A percentile compares a stretch with the other conserved stretches of the same genome.
Conservation (phyloP, 225 moss, liverwort and hornwort genomes). For the Antitrichia curtipendula region DNA sequence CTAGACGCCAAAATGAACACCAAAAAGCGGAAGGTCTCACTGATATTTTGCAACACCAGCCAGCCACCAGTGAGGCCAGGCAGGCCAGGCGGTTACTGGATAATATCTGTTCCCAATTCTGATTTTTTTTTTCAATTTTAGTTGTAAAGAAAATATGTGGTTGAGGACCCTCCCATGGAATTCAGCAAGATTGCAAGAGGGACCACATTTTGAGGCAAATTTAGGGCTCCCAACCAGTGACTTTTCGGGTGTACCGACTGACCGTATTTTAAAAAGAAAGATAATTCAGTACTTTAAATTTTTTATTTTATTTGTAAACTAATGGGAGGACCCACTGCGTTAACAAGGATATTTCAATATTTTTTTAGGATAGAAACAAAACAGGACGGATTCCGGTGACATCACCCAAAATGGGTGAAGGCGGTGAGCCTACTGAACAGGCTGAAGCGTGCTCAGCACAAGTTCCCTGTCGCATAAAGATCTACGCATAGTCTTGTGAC, state of each 20-base stretch:
- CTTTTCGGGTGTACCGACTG: neutral
- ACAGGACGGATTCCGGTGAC: neutral
- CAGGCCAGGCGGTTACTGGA: neutral
- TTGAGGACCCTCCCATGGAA: neutral
- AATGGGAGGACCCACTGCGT: neutral
- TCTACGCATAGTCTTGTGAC: neutral
- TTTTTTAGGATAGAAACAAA: neutral
- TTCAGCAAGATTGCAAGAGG: neutral
- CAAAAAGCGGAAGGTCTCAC: no score
- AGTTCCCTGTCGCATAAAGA: neutral
- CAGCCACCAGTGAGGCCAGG: no score
- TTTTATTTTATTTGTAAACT: neutral
- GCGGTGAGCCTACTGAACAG: neutral
- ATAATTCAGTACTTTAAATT: rapidly evolving
- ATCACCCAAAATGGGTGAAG: neutral
- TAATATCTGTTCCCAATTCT: neutral
- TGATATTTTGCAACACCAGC: neutral
- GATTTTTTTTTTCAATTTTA: neutral
- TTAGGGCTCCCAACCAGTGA: neutral
- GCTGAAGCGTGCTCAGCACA: neutral
- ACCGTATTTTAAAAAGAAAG: no score
- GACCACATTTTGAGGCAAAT: neutral
- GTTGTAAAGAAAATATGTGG: neutral
- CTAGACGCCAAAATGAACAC: neutral
- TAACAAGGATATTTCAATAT: neutral